Evolutionary conservation across 768 basidiomycete genomes (phyloP).

Genomic region (Lanmaoa rubissima): DNA sequence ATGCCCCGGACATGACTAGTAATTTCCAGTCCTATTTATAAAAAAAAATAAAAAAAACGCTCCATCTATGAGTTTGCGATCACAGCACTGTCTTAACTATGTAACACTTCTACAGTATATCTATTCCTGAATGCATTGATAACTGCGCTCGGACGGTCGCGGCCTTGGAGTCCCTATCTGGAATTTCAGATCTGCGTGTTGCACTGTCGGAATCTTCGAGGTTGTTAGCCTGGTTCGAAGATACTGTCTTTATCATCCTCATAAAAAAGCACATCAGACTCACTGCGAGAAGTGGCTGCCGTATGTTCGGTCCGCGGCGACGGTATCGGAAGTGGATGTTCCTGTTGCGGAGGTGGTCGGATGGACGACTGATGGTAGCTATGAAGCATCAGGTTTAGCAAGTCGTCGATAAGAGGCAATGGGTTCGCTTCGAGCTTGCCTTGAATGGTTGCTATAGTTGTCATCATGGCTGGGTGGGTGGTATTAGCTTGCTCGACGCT

Average conservation of each 20-base stretch:
- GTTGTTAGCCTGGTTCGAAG: neutral
- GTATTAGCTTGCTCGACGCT: neutral
- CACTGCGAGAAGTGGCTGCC: neutral
- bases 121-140: neutral
- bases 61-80: neutral
- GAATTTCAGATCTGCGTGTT: neutral
- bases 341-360: neutral
- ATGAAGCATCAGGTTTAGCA: neutral
- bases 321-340: neutral
- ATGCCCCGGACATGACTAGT: neutral
- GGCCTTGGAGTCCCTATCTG: neutral
- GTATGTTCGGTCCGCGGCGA: neutral
- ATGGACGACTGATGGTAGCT: neutral
- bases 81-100: neutral
- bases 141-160: neutral
- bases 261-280: neutral
- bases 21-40: neutral
- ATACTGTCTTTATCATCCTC: neutral
- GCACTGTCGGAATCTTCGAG: neutral
- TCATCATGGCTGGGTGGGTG: neutral
- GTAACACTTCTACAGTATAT: neutral
- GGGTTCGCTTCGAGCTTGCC: neutral
- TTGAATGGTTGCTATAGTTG: too few relatives aligned
- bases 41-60: neutral
- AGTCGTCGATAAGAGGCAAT: too few relatives aligned